Percentiles rank a stretch among this genome's conserved stretches.
phyloP scores from a whole-genome alignment of 176 grass and related monocot species.

The Carex myosuroides region DNA sequence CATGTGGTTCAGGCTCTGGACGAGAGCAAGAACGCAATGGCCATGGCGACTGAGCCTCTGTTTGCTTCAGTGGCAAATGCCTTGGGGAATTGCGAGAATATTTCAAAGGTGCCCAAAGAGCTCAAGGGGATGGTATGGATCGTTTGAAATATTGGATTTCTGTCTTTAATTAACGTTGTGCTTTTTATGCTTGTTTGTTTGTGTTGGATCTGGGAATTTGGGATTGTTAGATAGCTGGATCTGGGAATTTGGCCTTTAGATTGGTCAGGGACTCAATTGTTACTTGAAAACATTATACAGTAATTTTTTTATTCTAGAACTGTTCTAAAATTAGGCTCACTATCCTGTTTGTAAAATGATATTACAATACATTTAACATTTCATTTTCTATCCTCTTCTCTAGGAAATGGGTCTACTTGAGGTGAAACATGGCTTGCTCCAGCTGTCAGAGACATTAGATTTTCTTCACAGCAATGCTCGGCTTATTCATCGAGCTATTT shows the following conservation, averaged over 20 bases:
- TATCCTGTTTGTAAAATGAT: not conserved
- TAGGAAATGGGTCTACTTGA: conserved; percentile 94
- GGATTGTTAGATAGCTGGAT: not conserved
- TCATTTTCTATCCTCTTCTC: conserved; percentile 2
- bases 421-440: conserved; percentile 96
- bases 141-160: not conserved
- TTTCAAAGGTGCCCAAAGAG: conserved; percentile 80
- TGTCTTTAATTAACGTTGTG: not conserved
- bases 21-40: conserved; percentile 96
- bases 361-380: not conserved
- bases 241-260: not conserved
- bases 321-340: not conserved
- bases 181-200: conserved; percentile 1
- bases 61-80: conserved; percentile 85
- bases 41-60: conserved; percentile 89
- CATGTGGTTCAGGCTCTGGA: conserved; percentile 98
- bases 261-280: not conserved
- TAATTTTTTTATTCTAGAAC: conserved; percentile 1
- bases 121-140: conserved; percentile 82
- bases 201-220: conserved; percentile 3
- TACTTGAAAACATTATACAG: not conserved
- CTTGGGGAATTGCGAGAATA: conserved; percentile 68
- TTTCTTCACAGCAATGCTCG: conserved; percentile 97
- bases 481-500: conserved; percentile 95
- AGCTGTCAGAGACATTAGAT: conserved; percentile 91